Conservation (phyloP, 2,329 filamentous ascomycete genomes). For the Cladosporium oxysporum region DNA sequence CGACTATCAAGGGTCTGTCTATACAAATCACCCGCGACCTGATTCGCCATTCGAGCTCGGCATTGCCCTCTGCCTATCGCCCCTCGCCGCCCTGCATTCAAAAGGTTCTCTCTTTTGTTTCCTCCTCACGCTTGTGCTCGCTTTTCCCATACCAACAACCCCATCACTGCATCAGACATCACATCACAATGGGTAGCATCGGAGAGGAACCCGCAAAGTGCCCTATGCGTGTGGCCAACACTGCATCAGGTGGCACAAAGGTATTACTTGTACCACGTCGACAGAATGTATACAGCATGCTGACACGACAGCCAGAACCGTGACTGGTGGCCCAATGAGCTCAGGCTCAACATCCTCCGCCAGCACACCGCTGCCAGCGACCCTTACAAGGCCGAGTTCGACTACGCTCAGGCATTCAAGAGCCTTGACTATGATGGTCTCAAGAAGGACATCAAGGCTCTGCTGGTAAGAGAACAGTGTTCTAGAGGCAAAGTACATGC, state of each 20-base stretch:
- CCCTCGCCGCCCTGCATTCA: slow-evolving; percentile 3
- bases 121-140: not conserved
- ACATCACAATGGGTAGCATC: slow-evolving; percentile 17
- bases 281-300: slow-evolving; percentile 51
- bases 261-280: slow-evolving; percentile 34
- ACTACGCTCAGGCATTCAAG: slow-evolving; percentile 74
- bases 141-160: not conserved
- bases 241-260: slow-evolving; percentile 57
- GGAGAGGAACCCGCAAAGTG: slow-evolving; percentile 28
- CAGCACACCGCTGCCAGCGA: slow-evolving; percentile 67
- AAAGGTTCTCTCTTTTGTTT: not conserved
- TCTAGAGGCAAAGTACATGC: not conserved
- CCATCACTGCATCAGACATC: not conserved
- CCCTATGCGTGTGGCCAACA: slow-evolving; percentile 34
- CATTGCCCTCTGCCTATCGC: slow-evolving; percentile 1
- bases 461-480: slow-evolving; percentile 54
- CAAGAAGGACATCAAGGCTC: slow-evolving; percentile 70
- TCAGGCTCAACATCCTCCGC: slow-evolving; percentile 71
- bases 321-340: slow-evolving; percentile 73
- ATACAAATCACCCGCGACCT: slow-evolving; percentile 9
- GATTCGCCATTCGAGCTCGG: slow-evolving; percentile 14
- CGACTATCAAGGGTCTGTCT: not conserved
- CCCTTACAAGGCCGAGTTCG: slow-evolving; percentile 64
- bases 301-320: slow-evolving; percentile 60
- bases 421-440: slow-evolving; percentile 68